Conservation (phyloP, 164 flowering plant species). For the Nelumbo lutea region DNA sequence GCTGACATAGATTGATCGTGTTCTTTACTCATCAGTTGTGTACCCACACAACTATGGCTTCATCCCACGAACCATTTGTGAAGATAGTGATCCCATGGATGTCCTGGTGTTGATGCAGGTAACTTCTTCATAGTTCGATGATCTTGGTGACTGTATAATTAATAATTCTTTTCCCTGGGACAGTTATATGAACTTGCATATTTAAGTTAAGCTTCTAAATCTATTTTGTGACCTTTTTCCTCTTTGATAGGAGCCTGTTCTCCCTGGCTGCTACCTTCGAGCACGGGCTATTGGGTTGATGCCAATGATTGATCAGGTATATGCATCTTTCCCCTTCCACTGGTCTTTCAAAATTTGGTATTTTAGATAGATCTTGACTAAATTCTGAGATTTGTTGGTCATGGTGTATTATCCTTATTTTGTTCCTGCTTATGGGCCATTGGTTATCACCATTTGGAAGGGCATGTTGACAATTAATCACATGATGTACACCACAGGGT, state of each 20-base stretch:
- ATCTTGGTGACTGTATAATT: no score
- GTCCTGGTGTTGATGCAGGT: conserved; percentile 13
- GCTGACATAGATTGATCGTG: conserved; percentile 17
- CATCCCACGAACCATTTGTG: conserved; percentile 24
- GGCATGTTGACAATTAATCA: neutral
- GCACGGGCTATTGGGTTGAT: conserved; percentile 19
- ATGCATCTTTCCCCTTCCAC: neutral
- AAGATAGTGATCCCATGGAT: conserved; percentile 25
- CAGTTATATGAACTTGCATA: neutral
- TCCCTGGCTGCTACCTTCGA: conserved; percentile 17
- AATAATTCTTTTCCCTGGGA: neutral
- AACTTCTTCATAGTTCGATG: neutral
- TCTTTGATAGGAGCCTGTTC: conserved; percentile 15
- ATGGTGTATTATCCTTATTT: neutral
- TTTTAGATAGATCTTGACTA: neutral
- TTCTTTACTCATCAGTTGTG: conserved; percentile 24
- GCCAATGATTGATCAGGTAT: conserved; percentile 21
- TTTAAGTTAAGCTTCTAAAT: neutral
- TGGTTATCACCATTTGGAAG: neutral
- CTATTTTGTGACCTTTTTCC: neutral
- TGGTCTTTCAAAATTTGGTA: neutral
- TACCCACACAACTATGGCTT: conserved; percentile 29
- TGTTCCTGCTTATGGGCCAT: neutral
- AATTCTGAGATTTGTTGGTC: neutral
- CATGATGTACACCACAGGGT: conserved; percentile 30